These are phyloP conservation scores for Backusella tuberculispora DNA, from an alignment of 192 early-diverging fungal genomes.

Conservation along the genomic window DNA sequence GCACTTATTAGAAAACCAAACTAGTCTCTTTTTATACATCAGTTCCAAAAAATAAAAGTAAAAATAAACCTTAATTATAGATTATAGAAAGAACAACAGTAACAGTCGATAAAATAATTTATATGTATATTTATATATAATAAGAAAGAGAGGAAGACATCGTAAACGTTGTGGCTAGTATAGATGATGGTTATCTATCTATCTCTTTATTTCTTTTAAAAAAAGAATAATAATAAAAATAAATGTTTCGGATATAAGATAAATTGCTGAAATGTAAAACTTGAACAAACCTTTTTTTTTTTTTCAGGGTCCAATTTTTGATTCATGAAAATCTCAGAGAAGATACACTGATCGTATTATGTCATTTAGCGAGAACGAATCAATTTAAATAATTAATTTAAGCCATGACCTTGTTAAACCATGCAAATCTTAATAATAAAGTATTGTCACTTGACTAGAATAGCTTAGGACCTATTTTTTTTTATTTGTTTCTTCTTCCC, in stretches of 20 bases:
- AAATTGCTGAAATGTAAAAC: neutral
- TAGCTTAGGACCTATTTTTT: no score
- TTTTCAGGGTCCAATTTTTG: conserved; percentile 7
- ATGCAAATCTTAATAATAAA: neutral
- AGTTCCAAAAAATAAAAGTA: no score
- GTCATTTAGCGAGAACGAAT: neutral
- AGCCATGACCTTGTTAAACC: no score
- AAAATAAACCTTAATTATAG: no score
- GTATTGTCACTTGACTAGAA: neutral
- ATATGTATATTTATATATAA: no score
- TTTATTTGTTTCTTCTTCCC: no score
- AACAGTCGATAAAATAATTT: no score
- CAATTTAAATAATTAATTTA: neutral
- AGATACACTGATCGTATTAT: neutral
- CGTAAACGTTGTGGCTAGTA: neutral
- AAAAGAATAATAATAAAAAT: neutral
- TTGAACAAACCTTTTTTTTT: neutral
- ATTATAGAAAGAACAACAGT: no score
- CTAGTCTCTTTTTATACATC: no score
- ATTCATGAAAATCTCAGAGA: neutral
- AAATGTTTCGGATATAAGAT: neutral
- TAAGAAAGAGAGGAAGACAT: neutral
- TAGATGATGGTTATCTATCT: neutral
- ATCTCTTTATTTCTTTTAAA: neutral
- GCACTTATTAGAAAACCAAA: neutral